phyloP scores from a whole-genome alignment of 2,329 filamentous ascomycete species.

The Colletotrichum limetticola region DNA sequence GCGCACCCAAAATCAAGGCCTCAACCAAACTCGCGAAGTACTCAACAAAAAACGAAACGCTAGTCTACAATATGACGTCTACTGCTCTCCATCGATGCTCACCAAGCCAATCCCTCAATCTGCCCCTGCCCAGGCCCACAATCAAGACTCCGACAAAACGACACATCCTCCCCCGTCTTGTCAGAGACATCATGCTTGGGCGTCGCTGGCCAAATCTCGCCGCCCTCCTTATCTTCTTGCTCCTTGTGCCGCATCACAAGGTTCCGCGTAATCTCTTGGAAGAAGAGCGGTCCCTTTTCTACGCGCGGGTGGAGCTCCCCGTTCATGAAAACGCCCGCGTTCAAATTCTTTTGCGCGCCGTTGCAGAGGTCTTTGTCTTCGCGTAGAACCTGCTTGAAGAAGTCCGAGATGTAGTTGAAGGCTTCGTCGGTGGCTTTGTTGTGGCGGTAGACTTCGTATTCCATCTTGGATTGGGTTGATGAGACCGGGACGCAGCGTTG shows the following conservation, averaged over 20 bases:
- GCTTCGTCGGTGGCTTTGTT: constrained; percentile 56
- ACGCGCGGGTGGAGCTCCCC: constrained; percentile 62
- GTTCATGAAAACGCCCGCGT: constrained; percentile 60
- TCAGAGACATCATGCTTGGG: constrained; percentile 33
- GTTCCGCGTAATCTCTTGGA: constrained; percentile 41
- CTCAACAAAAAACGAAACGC: not conserved
- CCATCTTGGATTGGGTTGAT: constrained; percentile 54
- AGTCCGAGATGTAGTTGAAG: constrained; percentile 56
- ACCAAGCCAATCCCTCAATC: not conserved
- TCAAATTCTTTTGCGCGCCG: constrained; percentile 59
- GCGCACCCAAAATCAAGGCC: not conserved
- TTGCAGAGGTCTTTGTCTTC: constrained; percentile 64
- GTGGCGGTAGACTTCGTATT: constrained; percentile 63
- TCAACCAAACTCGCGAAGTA: not conserved
- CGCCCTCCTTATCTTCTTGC: constrained; percentile 38
- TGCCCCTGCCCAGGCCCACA: not conserved
- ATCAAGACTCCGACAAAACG: not conserved
- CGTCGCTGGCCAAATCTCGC: constrained; percentile 45
- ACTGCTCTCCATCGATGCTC: accelerated
- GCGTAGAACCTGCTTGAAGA: constrained; percentile 62
- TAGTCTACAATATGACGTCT: not conserved
- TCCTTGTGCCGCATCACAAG: constrained; percentile 41
- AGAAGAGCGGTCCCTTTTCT: constrained; percentile 63
- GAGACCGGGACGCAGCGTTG: constrained; percentile 59
- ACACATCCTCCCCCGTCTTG: not conserved